Conservation (phyloP, 225 moss, liverwort and hornwort species). For the Antitrichia curtipendula region DNA sequence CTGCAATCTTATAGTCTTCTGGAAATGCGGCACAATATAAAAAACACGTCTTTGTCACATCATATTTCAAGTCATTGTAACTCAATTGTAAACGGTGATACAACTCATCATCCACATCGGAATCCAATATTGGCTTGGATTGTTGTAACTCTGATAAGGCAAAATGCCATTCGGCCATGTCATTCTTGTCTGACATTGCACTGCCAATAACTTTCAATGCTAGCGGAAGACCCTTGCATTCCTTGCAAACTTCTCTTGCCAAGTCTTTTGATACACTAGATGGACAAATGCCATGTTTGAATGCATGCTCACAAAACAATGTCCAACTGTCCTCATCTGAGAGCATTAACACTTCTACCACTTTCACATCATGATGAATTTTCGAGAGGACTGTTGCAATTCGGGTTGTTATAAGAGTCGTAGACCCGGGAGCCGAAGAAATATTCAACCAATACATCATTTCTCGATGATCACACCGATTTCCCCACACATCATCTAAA, state of each 20-base stretch:
- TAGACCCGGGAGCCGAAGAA: neutral
- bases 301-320: neutral
- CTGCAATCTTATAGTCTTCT: too few relatives aligned
- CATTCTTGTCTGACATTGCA: too few relatives aligned
- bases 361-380: neutral
- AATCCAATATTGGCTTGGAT: neutral
- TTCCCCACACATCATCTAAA: neutral
- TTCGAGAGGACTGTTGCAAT: neutral
- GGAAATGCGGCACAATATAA: neutral
- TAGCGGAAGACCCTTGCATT: neutral
- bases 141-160: neutral
- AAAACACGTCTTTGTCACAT: neutral
- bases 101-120: neutral
- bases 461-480: neutral
- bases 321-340: neutral
- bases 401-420: neutral
- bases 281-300: too few relatives aligned
- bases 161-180: too few relatives aligned
- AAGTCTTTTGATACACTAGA: too few relatives aligned
- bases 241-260: too few relatives aligned
- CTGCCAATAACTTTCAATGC: neutral
- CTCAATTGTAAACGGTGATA: neutral
- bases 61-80: neutral
- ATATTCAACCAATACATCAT: slow-evolving; percentile 1
- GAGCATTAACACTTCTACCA: neutral